A percentile compares a stretch with the other conserved stretches of the same genome.
Conservation (phyloP, 2,329 filamentous ascomycete species). For the Acarospora socialis region DNA sequence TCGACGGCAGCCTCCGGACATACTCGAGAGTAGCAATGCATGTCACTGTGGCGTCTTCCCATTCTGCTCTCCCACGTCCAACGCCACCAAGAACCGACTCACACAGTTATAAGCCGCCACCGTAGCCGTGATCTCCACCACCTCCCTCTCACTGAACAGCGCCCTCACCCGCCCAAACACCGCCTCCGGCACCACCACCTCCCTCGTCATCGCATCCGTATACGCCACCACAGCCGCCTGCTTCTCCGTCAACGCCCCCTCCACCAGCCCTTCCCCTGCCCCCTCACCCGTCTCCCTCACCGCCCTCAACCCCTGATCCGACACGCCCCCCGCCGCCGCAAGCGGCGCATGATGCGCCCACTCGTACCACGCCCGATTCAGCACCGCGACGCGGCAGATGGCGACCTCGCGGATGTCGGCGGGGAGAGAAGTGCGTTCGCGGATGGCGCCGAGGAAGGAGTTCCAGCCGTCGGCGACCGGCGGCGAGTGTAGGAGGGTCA, state of each 20-base stretch:
- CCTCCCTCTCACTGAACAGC: conserved; percentile 52
- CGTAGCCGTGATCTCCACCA: conserved; percentile 70
- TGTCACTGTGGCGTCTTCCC: too few relatives aligned
- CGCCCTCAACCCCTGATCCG: conserved; percentile 30
- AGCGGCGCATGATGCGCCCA: conserved; percentile 68
- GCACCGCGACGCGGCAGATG: conserved; percentile 65
- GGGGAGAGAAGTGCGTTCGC: conserved; percentile 37
- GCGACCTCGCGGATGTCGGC: conserved; percentile 54
- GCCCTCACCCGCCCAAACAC: conserved; percentile 50
- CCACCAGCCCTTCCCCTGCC: conserved; percentile 15
- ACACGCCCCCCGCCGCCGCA: conserved; percentile 48
- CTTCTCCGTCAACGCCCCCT: conserved; percentile 35
- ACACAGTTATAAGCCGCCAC: conserved; percentile 76
- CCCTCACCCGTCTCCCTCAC: conserved; percentile 25
- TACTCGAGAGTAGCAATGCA: too few relatives aligned
- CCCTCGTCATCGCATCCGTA: conserved; percentile 71
- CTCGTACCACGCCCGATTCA: conserved; percentile 75
- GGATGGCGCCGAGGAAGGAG: conserved; percentile 41
- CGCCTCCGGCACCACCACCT: conserved; percentile 52
- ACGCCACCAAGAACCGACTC: conserved; percentile 65
- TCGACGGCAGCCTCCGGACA: too few relatives aligned
- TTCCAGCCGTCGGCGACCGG: conserved; percentile 60
- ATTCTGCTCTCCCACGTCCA: conserved; percentile 46
- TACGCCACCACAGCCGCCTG: conserved; percentile 59
- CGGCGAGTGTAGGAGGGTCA: conserved; percentile 60